Conservation (phyloP, 2,329 filamentous ascomycete genomes). For the Monascus ruber region DNA sequence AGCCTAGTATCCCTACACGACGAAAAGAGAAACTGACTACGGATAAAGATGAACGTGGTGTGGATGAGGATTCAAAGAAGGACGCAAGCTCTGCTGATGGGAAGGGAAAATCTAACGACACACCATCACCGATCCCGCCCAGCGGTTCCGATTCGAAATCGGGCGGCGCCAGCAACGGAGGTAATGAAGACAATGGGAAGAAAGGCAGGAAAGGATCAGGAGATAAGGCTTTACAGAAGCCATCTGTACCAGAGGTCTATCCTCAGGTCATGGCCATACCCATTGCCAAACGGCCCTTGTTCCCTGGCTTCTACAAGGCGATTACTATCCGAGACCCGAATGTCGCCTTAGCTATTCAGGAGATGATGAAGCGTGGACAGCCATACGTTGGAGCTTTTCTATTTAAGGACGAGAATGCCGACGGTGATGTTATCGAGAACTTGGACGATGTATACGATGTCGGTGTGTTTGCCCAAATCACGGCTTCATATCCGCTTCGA, state of each 20-base stretch:
- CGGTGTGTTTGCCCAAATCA: slow-evolving; percentile 95
- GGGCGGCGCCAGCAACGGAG: slow-evolving; percentile 42
- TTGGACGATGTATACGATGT: slow-evolving; percentile 88
- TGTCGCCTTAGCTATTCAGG: slow-evolving; percentile 82
- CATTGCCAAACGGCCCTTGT: slow-evolving; percentile 83
- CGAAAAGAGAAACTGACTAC: slow-evolving; percentile 26
- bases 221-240: slow-evolving; percentile 75
- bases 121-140: slow-evolving; percentile 32
- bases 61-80: slow-evolving; percentile 32
- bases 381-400: slow-evolving; percentile 95
- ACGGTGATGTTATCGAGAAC: slow-evolving; percentile 86
- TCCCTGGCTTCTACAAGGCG: slow-evolving; percentile 97
- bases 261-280: slow-evolving; percentile 96
- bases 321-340: slow-evolving; percentile 92
- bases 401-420: slow-evolving; percentile 90
- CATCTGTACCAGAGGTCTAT: slow-evolving; percentile 85
- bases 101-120: slow-evolving; percentile 40
- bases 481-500: slow-evolving; percentile 77
- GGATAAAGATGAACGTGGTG: slow-evolving; percentile 26
- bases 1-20: slow-evolving; percentile 15
- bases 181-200: slow-evolving; percentile 54
- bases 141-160: slow-evolving; percentile 35
- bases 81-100: slow-evolving; percentile 26
- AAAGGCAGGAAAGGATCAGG: slow-evolving; percentile 56
- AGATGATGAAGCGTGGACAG: slow-evolving; percentile 93